These are phyloP conservation scores for Tulasnella sp. DNA, from an alignment of 768 basidiomycete genomes.

Conservation along the genomic window DNA sequence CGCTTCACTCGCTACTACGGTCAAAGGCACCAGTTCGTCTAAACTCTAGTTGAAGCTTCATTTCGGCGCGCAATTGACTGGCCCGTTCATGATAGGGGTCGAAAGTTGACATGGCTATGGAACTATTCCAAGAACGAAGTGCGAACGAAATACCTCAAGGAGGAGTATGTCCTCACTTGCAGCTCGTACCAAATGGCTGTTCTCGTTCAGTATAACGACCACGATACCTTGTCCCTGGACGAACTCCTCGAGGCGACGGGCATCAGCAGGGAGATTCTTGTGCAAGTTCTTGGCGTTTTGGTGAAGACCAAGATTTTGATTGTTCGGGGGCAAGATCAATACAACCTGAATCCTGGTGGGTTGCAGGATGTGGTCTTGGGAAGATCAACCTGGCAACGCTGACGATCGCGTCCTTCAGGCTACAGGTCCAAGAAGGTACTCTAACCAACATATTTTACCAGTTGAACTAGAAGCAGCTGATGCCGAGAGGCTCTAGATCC, in stretches of 20 bases:
- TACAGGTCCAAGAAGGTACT: slow-evolving; percentile 37
- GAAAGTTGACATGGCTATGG: slow-evolving; percentile 98
- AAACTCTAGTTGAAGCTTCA: background rate
- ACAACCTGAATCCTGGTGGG: slow-evolving; percentile 82
- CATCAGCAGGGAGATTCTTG: slow-evolving; percentile 69
- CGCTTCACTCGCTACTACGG: slow-evolving; percentile 92
- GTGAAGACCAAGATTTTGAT: slow-evolving; percentile 86
- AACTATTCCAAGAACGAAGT: slow-evolving; percentile 97
- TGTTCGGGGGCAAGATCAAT: slow-evolving; percentile 82
- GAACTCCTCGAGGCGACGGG: slow-evolving; percentile 77
- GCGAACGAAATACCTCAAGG: slow-evolving; percentile 84
- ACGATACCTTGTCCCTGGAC: slow-evolving; percentile 76
- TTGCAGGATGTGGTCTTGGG: background rate
- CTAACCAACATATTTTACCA: background rate
- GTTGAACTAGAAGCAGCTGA: background rate
- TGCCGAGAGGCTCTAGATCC: slow-evolving; percentile 29
- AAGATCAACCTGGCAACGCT: background rate
- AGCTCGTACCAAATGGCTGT: slow-evolving; percentile 94
- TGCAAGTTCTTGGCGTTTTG: slow-evolving; percentile 48
- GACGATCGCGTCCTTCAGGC: slow-evolving; percentile 26
- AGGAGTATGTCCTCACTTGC: slow-evolving; percentile 95
- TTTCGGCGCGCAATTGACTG: background rate
- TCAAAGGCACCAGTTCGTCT: slow-evolving; percentile 68
- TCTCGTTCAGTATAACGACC: slow-evolving; percentile 85
- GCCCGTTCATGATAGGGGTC: slow-evolving; percentile 44